These are phyloP conservation scores for Daphne laureola DNA, from an alignment of 441 rosid species.

Conservation along the genomic window DNA sequence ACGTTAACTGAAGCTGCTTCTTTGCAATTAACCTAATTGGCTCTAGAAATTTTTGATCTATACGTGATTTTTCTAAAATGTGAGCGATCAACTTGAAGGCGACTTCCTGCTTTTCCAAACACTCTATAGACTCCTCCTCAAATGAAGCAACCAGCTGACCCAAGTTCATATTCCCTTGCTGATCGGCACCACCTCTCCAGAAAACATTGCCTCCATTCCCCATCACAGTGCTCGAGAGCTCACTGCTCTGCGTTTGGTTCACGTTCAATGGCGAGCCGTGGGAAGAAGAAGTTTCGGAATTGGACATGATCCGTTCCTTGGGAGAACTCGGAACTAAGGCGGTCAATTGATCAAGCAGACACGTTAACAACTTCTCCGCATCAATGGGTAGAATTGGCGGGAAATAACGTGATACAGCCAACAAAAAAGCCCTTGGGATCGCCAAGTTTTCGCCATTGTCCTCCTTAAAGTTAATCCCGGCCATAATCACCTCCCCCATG, in stretches of 20 bases:
- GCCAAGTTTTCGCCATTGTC: constrained; percentile 29
- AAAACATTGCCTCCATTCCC: constrained; percentile 49
- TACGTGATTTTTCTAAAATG: constrained; percentile 50
- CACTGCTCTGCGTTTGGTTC: constrained; percentile 30
- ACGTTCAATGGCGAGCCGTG: constrained; percentile 58
- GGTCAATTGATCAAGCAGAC: constrained; percentile 61
- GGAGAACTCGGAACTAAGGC: constrained; percentile 43
- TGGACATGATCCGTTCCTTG: constrained; percentile 30
- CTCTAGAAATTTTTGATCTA: constrained; percentile 68
- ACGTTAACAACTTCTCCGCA: constrained; percentile 55
- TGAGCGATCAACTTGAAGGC: constrained; percentile 77
- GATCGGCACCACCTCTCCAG: constrained; percentile 57
- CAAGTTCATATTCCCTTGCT: constrained; percentile 24
- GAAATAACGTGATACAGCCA: constrained; percentile 61
- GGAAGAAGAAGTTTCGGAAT: constrained; percentile 55
- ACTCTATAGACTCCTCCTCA: constrained; percentile 81
- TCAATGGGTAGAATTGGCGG: constrained; percentile 57
- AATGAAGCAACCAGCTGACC: constrained; percentile 65
- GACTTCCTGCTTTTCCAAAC: constrained; percentile 87
- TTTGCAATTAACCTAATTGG: constrained; percentile 62
- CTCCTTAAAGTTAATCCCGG: constrained; percentile 28
- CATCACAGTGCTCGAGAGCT: constrained; percentile 39
- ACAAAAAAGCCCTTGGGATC: constrained; percentile 54
- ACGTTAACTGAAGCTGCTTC: constrained; percentile 86
- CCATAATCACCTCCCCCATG: constrained; percentile 57